A percentile compares a stretch with the other conserved stretches of the same genome.
Conservation (phyloP, 2,329 filamentous ascomycete genomes). For the Mycosphaerelloides madeirae region DNA sequence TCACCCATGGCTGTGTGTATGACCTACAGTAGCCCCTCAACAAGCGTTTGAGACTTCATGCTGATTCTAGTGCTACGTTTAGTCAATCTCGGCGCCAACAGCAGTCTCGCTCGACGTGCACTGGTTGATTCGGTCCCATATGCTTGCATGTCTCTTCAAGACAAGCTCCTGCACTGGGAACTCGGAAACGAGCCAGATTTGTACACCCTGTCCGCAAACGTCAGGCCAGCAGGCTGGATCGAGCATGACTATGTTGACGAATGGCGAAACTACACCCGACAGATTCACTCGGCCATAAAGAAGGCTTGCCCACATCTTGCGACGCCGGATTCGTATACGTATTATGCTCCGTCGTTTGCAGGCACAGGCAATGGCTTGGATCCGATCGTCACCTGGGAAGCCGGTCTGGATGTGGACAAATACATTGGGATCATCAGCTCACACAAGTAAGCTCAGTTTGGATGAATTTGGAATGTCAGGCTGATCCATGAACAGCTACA, state of each 20-base stretch:
- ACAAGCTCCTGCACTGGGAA: slow-evolving; percentile 55
- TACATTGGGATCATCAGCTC: slow-evolving; percentile 53
- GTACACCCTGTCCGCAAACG: slow-evolving; percentile 48
- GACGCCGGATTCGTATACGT: slow-evolving; percentile 42
- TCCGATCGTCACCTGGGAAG: slow-evolving; percentile 48
- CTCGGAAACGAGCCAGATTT: slow-evolving; percentile 63
- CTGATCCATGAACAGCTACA: slow-evolving; percentile 48
- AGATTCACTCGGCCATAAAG: slow-evolving; percentile 45
- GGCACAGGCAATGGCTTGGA: slow-evolving; percentile 51
- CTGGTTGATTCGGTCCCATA: slow-evolving; percentile 53
- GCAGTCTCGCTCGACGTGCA: slow-evolving; percentile 47
- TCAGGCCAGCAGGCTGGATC: slow-evolving; percentile 51
- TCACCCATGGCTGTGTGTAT: slow-evolving; percentile 49
- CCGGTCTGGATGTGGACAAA: slow-evolving; percentile 48
- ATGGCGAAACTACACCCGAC: slow-evolving; percentile 53
- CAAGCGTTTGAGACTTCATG: too few relatives aligned
- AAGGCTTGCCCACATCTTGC: slow-evolving; percentile 50
- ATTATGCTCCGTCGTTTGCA: slow-evolving; percentile 56
- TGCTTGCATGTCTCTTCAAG: slow-evolving; percentile 53
- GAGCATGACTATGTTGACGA: slow-evolving; percentile 54
- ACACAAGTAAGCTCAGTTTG: slow-evolving; percentile 50
- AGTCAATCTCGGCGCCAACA: slow-evolving; percentile 54
- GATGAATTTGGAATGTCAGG: background rate
- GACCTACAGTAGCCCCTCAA: too few relatives aligned
- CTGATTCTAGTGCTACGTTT: too few relatives aligned